Evolutionary conservation across 164 flowering plant genomes (phyloP), one percentile per base, ranked within the genome.

Genomic region (Tetrastigma voinierianum): DNA sequence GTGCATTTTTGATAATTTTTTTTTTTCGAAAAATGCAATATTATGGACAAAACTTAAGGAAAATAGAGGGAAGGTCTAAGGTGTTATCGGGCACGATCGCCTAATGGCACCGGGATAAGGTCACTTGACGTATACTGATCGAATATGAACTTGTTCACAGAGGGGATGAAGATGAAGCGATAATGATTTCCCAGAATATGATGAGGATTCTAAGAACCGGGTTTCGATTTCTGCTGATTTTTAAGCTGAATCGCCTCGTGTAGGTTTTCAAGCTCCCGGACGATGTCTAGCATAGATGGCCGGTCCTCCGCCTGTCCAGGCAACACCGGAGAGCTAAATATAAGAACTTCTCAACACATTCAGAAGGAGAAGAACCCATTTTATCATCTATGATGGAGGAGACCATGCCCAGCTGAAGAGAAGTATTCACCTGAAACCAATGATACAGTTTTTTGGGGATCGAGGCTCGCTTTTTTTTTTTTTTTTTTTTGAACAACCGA

Each of bases 211-310:
- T 13, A 76, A 76, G 13, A 72, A 52, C 18, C 51, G n/a, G n/a
- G 51, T 2, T 46, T 55, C 25, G 71, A 80, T 19, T 76, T 64
- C 32, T n/a, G 78, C n/a, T n/a, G n/a, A n/a, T n/a, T n/a, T n/a
- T n/a, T n/a, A n/a, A 87, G 84, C 65, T n/a, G n/a, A n/a, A 79
- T 69, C 83, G n/a, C n/a, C 76, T 20, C 57, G 58, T 47, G 74
- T 19, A 85, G 75, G 65, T 64, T 75, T 45, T 89, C 91, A n/a
- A n/a, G 78, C 73, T n/a, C 86, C 62, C 89, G 72, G 7, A 89
- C 91, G 21, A 89, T 84, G 18, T 85, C 87, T 54, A 80, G 53
- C 87, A 89, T n/a, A n/a, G n/a, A n/a, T 12, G 91, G 94, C 51
- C 94, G 77, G n/a, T 46, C 45, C 44, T 85, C 85, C 3, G 86